phyloP scores from a whole-genome alignment of 441 rosid species.

The Erodium texanum region DNA sequence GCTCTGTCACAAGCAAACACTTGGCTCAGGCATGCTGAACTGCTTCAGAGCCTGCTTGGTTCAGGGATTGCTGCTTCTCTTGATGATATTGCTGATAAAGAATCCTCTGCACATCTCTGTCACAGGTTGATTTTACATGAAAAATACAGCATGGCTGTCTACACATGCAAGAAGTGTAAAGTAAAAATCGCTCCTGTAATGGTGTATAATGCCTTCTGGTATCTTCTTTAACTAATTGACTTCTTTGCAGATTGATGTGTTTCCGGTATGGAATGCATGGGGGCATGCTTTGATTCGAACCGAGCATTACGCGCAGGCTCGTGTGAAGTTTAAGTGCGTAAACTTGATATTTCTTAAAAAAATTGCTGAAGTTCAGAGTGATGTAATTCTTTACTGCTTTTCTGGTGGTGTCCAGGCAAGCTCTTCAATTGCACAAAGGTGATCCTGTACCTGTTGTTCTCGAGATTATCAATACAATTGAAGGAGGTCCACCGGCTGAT shows the following conservation, averaged over 20 bases:
- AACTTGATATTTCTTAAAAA: neutral
- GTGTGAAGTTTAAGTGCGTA: slow-evolving; percentile 88
- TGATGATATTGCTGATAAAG: slow-evolving; percentile 86
- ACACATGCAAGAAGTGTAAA: slow-evolving; percentile 97
- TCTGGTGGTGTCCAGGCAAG: slow-evolving; percentile 71
- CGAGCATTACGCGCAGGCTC: slow-evolving; percentile 92
- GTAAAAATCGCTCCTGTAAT: slow-evolving; percentile 35
- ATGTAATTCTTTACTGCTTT: neutral
- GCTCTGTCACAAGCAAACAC: slow-evolving; percentile 54
- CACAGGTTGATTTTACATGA: slow-evolving; percentile 88
- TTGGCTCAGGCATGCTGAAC: slow-evolving; percentile 95
- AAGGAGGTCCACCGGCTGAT: slow-evolving; percentile 97
- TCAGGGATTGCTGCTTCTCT: slow-evolving; percentile 96
- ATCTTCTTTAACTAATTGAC: slow-evolving; percentile 15
- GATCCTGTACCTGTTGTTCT: slow-evolving; percentile 62
- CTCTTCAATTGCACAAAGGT: slow-evolving; percentile 71
- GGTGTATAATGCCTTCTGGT: neutral
- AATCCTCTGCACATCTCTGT: slow-evolving; percentile 73
- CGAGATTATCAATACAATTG: slow-evolving; percentile 88
- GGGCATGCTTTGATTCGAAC: slow-evolving; percentile 95
- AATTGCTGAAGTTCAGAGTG: neutral
- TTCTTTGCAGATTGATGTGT: slow-evolving; percentile 72
- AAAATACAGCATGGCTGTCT: slow-evolving; percentile 96
- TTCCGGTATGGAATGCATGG: slow-evolving; percentile 99
- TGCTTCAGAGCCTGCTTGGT: slow-evolving; percentile 95